phyloP scores from a whole-genome alignment of 169 alveolate species.

The Eimeria mitis region DNA sequence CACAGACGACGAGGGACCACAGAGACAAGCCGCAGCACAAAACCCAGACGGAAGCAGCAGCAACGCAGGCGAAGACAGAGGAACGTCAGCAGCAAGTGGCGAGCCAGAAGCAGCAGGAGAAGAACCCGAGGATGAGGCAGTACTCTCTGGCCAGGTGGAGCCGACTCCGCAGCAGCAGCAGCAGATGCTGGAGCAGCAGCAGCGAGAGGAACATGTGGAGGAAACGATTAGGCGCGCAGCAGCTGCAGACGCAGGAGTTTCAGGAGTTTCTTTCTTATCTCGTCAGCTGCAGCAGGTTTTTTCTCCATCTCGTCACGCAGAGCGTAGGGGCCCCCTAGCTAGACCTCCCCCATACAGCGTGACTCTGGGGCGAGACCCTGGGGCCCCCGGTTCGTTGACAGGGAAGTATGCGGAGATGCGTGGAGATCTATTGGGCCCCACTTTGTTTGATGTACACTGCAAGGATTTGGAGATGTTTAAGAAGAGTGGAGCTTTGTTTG shows the following conservation, averaged over 20 bases:
- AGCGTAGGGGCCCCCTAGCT: conserved; percentile 24
- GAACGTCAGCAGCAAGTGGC: not conserved
- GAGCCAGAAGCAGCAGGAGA: not conserved
- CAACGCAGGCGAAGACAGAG: not conserved
- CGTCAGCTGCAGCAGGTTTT: conserved; percentile 15
- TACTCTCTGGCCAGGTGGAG: not conserved
- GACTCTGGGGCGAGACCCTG: conserved; percentile 30
- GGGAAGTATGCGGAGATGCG: conserved; percentile 4
- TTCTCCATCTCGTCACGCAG: not conserved
- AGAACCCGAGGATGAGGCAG: not conserved
- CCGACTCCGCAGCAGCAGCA: not conserved
- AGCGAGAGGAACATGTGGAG: not conserved
- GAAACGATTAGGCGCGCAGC: not conserved
- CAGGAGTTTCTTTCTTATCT: not conserved
- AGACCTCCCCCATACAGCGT: conserved; percentile 15
- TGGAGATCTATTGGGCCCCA: conserved; percentile 6
- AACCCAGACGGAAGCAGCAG: not conserved
- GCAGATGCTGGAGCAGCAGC: conserved; percentile 10
- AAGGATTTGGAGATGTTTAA: not conserved
- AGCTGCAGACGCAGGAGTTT: not conserved
- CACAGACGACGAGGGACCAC: too few relatives aligned
- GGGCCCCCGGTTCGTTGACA: conserved; percentile 1
- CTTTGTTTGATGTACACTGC: conserved; percentile 28
- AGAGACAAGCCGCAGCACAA: not conserved
- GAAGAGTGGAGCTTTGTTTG: conserved; percentile 1